Evolutionary conservation across 345 rosid species (phyloP).

Genomic region (Syzygium oleosum): DNA sequence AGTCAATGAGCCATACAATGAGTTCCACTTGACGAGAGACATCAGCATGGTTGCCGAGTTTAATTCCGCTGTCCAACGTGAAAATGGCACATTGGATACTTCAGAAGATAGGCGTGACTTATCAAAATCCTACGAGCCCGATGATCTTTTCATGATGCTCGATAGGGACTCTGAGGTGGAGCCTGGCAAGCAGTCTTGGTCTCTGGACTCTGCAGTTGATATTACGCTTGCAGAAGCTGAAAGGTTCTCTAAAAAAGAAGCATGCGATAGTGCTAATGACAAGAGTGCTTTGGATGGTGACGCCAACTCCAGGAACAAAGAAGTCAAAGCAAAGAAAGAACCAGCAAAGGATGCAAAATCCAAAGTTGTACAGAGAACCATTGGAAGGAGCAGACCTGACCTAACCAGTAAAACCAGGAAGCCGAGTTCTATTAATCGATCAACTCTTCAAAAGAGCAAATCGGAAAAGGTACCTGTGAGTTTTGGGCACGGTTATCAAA

Average conservation of each 20-base stretch:
- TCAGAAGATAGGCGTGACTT: conserved; percentile 23
- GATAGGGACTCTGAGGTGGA: conserved; percentile 40
- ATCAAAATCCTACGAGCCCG: conserved; percentile 29
- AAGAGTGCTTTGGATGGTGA: conserved; percentile 15
- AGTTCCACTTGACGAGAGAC: conserved; percentile 59
- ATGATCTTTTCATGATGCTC: conserved; percentile 56
- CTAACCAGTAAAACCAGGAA: conserved; percentile 30
- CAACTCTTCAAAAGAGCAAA: conserved; percentile 66
- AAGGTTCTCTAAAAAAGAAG: conserved; percentile 18
- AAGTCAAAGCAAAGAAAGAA: conserved; percentile 19
- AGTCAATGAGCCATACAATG: conserved; percentile 28
- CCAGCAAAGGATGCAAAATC: conserved; percentile 26
- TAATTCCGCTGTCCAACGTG: conserved; percentile 20
- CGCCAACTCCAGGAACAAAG: conserved; percentile 14
- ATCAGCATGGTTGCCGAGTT: conserved; percentile 55
- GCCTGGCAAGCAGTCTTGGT: conserved; percentile 32
- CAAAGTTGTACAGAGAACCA: conserved; percentile 20
- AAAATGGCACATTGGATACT: conserved; percentile 14
- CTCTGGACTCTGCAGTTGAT: conserved; percentile 38
- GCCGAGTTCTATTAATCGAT: conserved; percentile 37
- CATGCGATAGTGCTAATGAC: conserved; percentile 14
- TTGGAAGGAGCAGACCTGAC: conserved; percentile 23
- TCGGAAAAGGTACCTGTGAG: conserved; percentile 46
- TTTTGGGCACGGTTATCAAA: neutral
- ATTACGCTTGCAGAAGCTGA: conserved; percentile 42